These are phyloP conservation scores for Apiotrichum veenhuisii DNA, from an alignment of 1,284 basidiomycete genomes.

Conservation along the genomic window DNA sequence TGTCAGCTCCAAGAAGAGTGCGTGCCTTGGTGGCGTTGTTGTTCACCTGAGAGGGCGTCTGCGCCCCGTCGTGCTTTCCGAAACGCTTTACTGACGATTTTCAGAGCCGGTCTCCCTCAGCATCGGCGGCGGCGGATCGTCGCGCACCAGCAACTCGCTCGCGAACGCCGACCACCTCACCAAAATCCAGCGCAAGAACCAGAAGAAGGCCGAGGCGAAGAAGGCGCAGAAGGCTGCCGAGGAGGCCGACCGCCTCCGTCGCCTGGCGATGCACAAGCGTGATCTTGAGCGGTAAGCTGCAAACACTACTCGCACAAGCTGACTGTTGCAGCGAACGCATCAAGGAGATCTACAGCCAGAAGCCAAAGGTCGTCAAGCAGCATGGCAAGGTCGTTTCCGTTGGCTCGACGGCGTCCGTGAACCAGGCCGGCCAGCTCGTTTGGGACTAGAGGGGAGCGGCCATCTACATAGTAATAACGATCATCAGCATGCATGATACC, in stretches of 20 bases:
- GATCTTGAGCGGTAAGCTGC: conserved; percentile 38
- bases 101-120: conserved; percentile 34
- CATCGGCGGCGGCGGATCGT: conserved; percentile 15
- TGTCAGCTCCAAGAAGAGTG: conserved; percentile 41
- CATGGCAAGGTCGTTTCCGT: conserved; percentile 21
- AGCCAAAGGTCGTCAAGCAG: conserved; percentile 26
- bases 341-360: conserved; percentile 38
- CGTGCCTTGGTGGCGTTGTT: conserved; percentile 8
- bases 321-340: conserved; percentile 18
- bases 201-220: conserved; percentile 44
- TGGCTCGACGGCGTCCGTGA: conserved; percentile 26
- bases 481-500: neutral
- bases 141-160: neutral
- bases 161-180: conserved; percentile 16
- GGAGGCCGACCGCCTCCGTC: conserved; percentile 36
- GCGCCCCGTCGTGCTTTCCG: too few relatives aligned
- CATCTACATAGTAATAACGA: neutral
- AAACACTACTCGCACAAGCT: neutral
- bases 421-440: conserved; percentile 37
- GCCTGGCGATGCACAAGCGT: conserved; percentile 38
- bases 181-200: conserved; percentile 43
- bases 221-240: conserved; percentile 38
- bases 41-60: too few relatives aligned
- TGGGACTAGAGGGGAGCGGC: conserved; percentile 33
- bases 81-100: neutral